Conservation (phyloP, 2,329 filamentous ascomycete genomes). For the Thielaviopsis populi region DNA sequence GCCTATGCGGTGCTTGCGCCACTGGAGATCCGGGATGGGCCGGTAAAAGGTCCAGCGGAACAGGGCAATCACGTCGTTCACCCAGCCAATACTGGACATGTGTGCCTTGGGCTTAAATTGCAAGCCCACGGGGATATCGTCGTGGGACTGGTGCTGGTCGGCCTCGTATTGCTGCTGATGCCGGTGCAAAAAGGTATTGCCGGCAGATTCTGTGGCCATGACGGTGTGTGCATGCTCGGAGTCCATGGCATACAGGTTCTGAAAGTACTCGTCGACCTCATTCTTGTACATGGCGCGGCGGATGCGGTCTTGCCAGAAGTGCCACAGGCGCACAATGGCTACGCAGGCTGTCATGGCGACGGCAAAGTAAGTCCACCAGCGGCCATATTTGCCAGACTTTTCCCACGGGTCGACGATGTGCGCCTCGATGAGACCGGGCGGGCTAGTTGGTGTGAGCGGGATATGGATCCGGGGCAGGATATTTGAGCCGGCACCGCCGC, state of each 20-base stretch:
- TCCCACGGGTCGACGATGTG: conserved; percentile 62
- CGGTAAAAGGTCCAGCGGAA: conserved; percentile 83
- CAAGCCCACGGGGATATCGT: conserved; percentile 21
- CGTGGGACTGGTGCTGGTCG: neutral
- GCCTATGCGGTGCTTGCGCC: conserved; percentile 53
- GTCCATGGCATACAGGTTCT: conserved; percentile 36
- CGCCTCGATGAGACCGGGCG: conserved; percentile 46
- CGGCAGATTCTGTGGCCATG: conserved; percentile 38
- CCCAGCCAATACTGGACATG: conserved; percentile 54
- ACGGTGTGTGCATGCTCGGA: conserved; percentile 32
- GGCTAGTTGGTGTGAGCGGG: conserved; percentile 43
- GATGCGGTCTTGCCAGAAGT: conserved; percentile 88
- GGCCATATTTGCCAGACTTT: conserved; percentile 68
- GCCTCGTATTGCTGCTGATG: neutral
- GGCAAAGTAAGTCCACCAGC: conserved; percentile 81
- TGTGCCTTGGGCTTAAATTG: conserved; percentile 52
- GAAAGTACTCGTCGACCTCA: conserved; percentile 53
- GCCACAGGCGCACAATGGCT: conserved; percentile 59
- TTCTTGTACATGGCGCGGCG: conserved; percentile 70
- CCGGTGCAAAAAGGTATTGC: conserved; percentile 23
- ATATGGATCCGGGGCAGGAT: conserved; percentile 32
- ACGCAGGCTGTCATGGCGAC: conserved; percentile 55
- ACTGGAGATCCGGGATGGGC: conserved; percentile 58
- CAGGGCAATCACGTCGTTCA: conserved; percentile 70
- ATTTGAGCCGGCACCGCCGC: neutral